Conservation (phyloP, 805 yeast species). For the Metschnikowia chrysomelidarum region DNA sequence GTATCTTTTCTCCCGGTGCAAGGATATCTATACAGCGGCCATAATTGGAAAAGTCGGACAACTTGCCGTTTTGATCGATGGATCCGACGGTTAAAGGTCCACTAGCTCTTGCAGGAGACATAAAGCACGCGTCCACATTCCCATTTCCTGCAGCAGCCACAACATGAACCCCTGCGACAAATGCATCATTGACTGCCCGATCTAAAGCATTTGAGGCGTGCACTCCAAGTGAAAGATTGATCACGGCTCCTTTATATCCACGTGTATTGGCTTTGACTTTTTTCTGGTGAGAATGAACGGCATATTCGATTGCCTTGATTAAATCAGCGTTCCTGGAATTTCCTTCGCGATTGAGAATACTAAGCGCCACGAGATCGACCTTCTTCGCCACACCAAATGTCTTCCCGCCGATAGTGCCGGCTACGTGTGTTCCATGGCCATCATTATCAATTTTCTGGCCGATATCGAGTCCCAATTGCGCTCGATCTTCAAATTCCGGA, state of each 20-base stretch:
- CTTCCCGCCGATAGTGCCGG: conserved; percentile 51
- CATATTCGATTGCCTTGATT: conserved; percentile 63
- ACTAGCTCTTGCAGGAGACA: conserved; percentile 83
- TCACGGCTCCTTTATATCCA: too few relatives aligned
- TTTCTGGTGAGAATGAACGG: conserved; percentile 57
- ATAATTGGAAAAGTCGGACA: conserved; percentile 87
- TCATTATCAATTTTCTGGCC: conserved; percentile 27
- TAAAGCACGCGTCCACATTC: conserved; percentile 70
- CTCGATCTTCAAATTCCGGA: conserved; percentile 16
- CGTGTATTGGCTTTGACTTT: conserved; percentile 22
- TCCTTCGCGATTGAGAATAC: conserved; percentile 67
- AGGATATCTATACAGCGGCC: conserved; percentile 85
- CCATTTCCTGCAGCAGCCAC: conserved; percentile 89
- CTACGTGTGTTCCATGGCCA: conserved; percentile 60
- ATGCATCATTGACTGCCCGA: conserved; percentile 73
- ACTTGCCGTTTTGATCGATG: conserved; percentile 68
- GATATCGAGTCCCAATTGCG: conserved; percentile 15
- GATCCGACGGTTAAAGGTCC: conserved; percentile 84
- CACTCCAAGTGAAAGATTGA: conserved; percentile 81
- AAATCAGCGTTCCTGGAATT: conserved; percentile 68
- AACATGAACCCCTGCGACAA: conserved; percentile 64
- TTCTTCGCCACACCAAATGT: conserved; percentile 53
- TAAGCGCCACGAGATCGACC: conserved; percentile 53
- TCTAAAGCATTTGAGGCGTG: conserved; percentile 63
- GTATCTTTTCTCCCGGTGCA: conserved; percentile 75